Conservation (phyloP, 306 rosid genomes). For the Rosa chinensis region DNA sequence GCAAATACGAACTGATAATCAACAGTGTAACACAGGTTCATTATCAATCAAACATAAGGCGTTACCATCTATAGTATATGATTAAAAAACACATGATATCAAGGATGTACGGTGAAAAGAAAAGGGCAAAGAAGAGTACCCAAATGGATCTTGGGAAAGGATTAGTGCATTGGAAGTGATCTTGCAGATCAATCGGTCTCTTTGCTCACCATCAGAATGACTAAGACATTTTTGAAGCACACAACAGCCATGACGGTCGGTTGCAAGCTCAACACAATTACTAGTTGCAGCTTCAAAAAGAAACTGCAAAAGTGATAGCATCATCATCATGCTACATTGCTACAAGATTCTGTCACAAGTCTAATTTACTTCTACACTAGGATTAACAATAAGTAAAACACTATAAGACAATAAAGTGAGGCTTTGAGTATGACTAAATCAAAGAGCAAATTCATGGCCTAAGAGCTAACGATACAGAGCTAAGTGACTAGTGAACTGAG, state of each 20-base stretch:
- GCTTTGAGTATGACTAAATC: neutral
- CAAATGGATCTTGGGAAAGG: constrained; percentile 58
- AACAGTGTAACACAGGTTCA: neutral
- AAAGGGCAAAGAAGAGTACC: constrained; percentile 36
- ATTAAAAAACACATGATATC: neutral
- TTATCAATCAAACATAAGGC: neutral
- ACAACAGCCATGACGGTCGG: constrained; percentile 61
- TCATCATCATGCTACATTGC: neutral
- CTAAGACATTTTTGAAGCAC: constrained; percentile 60
- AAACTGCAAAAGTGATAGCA: constrained; percentile 40
- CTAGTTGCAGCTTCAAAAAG: constrained; percentile 47
- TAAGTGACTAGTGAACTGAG: neutral
- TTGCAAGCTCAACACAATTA: constrained; percentile 56
- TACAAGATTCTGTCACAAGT: neutral
- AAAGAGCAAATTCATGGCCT: neutral
- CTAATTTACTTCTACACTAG: neutral
- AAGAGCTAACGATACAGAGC: neutral
- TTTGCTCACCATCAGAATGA: constrained; percentile 37
- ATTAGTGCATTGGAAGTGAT: constrained; percentile 45
- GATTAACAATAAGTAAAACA: neutral
- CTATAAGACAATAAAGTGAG: neutral
- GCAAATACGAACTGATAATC: neutral
- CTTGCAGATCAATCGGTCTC: constrained; percentile 36
- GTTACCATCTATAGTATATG: neutral
- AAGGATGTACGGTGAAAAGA: neutral